phyloP scores from a whole-genome alignment of 2,329 filamentous ascomycete genomes.

The Lithohypha guttulata region DNA sequence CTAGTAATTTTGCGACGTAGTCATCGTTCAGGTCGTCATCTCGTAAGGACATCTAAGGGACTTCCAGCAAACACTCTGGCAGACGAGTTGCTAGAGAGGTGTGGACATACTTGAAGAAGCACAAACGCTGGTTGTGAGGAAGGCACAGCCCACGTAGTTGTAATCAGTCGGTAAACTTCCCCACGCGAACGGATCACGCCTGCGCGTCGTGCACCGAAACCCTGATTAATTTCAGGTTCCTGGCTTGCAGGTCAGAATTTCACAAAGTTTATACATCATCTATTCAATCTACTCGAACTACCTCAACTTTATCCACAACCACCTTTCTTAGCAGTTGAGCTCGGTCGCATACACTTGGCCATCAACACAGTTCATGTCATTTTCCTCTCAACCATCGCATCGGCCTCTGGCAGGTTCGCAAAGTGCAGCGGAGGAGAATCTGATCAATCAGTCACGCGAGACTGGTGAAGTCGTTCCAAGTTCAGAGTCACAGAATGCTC shows the following conservation, averaged over 20 bases:
- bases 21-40: conserved; percentile 45
- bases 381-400: conserved; percentile 14
- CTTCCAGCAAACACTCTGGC: too few species aligned
- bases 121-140: too few species aligned
- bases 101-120: too few species aligned
- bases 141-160: too few species aligned
- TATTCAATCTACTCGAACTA: background rate
- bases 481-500: conserved; percentile 15
- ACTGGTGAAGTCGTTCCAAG: conserved; percentile 29
- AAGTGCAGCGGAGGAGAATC: conserved; percentile 13
- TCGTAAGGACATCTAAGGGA: too few species aligned
- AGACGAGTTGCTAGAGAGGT: too few species aligned
- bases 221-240: too few species aligned
- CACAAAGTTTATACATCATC: conserved; percentile 4
- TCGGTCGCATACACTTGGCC: background rate
- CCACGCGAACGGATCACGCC: too few species aligned
- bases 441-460: conserved; percentile 26
- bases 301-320: background rate
- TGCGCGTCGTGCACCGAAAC: background rate
- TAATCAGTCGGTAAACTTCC: too few species aligned
- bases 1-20: conserved; percentile 68
- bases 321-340: too few species aligned
- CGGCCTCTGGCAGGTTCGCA: conserved; percentile 19
- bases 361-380: conserved; percentile 18
- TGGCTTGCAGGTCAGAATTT: too few species aligned